Conservation (phyloP, 2,329 filamentous ascomycete species). For the Hymenoscyphus infarciens region DNA sequence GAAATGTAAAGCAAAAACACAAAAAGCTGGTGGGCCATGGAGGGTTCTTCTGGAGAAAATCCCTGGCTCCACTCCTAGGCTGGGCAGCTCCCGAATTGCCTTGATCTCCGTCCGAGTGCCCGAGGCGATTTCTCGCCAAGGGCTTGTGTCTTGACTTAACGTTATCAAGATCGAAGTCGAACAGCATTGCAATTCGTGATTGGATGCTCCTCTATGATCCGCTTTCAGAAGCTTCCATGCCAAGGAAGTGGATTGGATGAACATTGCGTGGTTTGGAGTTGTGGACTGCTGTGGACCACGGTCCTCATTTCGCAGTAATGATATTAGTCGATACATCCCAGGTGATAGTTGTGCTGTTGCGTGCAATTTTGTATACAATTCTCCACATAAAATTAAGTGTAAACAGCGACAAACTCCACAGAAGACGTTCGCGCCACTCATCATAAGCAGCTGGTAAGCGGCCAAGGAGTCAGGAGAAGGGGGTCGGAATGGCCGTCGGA, state of each 20-base stretch:
- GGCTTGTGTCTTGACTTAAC: not conserved
- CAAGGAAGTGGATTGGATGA: conserved; percentile 1
- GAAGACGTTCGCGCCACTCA: too few species aligned
- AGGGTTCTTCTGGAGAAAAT: not conserved
- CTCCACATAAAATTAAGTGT: not conserved
- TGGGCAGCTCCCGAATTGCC: not conserved
- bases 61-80: not conserved
- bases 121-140: conserved; percentile 1
- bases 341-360: too few species aligned
- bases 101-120: conserved; percentile 1
- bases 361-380: not conserved
- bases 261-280: not conserved
- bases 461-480: not conserved
- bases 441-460: not conserved
- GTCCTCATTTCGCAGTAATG: not conserved
- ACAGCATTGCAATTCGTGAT: not conserved
- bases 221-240: not conserved
- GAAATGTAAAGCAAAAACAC: not conserved
- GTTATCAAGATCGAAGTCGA: not conserved
- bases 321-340: not conserved
- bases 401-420: not conserved
- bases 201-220: not conserved
- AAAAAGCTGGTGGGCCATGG: not conserved
- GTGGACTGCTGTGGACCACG: not conserved
- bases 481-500: not conserved